phyloP scores from a whole-genome alignment of 2,329 filamentous ascomycete genomes.

The Phaeosphaeria sp. region DNA sequence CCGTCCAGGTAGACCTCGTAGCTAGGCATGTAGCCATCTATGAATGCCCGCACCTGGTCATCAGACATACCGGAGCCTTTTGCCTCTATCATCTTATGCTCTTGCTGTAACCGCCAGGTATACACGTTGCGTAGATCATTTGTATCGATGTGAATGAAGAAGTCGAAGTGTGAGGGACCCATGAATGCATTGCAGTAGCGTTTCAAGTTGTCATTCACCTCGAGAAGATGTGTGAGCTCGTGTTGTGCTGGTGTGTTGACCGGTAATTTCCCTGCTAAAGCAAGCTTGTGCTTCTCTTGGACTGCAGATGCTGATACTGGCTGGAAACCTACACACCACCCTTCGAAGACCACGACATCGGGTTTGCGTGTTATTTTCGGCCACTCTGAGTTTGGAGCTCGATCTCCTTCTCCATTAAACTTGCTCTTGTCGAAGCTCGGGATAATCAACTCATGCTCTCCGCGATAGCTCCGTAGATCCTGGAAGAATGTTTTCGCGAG shows the following conservation, averaged over 20 bases:
- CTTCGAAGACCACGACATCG: slow-evolving; percentile 80
- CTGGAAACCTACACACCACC: slow-evolving; percentile 89
- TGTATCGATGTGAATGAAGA: slow-evolving; percentile 74
- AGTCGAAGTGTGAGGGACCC: slow-evolving; percentile 56
- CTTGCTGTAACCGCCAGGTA: slow-evolving; percentile 82
- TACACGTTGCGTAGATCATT: slow-evolving; percentile 79
- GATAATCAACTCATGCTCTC: slow-evolving; percentile 61
- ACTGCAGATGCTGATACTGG: slow-evolving; percentile 64
- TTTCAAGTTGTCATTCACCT: slow-evolving; percentile 65
- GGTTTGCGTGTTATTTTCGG: slow-evolving; percentile 61
- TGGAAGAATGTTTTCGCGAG: slow-evolving; percentile 70
- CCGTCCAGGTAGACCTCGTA: slow-evolving; percentile 63
- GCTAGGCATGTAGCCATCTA: slow-evolving; percentile 66
- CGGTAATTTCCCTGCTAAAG: slow-evolving; percentile 55
- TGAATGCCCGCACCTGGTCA: slow-evolving; percentile 78
- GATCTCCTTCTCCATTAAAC: slow-evolving; percentile 78
- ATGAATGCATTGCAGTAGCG: slow-evolving; percentile 59
- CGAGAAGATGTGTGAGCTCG: slow-evolving; percentile 61
- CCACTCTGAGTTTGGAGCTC: slow-evolving; percentile 70
- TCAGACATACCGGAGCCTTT: slow-evolving; percentile 82
- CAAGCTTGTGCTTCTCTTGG: slow-evolving; percentile 61
- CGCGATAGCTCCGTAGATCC: slow-evolving; percentile 58
- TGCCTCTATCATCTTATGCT: slow-evolving; percentile 69
- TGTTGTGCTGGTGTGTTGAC: slow-evolving; percentile 61
- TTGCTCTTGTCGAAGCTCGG: slow-evolving; percentile 86